Base-by-base conservation (phyloP, 1,284 basidiomycete species). In the Apiotrichum siamense region DNA sequence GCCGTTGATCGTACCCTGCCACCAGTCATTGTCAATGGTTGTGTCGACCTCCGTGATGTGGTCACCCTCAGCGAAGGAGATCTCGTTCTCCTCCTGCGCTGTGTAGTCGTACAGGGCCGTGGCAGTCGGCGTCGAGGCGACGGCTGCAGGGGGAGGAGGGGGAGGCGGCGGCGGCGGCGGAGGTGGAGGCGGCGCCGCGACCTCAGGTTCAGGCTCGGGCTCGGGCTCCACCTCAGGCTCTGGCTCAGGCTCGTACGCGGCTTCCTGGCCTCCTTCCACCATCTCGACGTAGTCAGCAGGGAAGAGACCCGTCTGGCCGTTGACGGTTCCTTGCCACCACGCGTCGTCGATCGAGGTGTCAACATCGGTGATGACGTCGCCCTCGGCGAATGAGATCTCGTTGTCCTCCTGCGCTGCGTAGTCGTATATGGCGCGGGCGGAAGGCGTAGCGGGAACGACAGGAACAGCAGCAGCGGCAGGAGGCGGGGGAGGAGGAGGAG, bases 381-480 rank as follows among this genome's bases (percentile, higher is more conserved):
- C 88, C 68, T 90, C 88, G 25, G 72, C 76, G 79, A 96, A 91
- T 1, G 84, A 80, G 21, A 94, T 74, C 67, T 96, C 91, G 65
- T 93, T 93, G 60, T 90, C 88, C 67, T 94, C 90, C 0, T 81
- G 82, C 0, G 88, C 87, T 13, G 87, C 86, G 63, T 93, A 92
- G 59, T 67, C 67, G 49, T 70, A 70, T 33, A 61, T 57, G 10
- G 66, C 68, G 12, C 65, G 48, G 36, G 62, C 60, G 44, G 51
- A 47, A 20, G 63, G 54, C 13, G 58, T 62, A 7, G 56, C 49
- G 12, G 41, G 37, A 1, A 41, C 52, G 2, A 56, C 49, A 15
- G 52, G 45, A 0, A 57, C 45, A 17, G 51, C 53, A 4, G 52
- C 37, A 1, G 57, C 65, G 15, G 70, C 61, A 6, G 69, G 65